A percentile compares a stretch with the other conserved stretches of the same genome.
phyloP scores from a whole-genome alignment of 805 yeast genomes.

The Sugiyamaella chiloensis region DNA sequence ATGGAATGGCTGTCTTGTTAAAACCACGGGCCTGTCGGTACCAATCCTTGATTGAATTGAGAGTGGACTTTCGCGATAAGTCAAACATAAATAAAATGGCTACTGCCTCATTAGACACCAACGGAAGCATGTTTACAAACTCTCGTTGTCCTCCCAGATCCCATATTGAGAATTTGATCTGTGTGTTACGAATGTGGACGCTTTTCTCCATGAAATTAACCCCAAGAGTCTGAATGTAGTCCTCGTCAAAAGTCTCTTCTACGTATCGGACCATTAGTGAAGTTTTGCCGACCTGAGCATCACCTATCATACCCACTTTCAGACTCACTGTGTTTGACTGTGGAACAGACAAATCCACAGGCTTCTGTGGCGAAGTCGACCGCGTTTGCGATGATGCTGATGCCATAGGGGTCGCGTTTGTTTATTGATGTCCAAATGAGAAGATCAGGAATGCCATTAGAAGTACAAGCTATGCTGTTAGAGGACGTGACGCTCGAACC shows the following conservation, averaged over 20 bases:
- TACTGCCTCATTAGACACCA: constrained; percentile 88
- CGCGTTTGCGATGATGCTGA: background rate
- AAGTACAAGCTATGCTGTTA: too few species aligned
- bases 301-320: constrained; percentile 91
- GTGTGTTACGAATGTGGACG: constrained; percentile 78
- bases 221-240: constrained; percentile 89
- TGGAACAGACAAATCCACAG: constrained; percentile 28
- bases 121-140: constrained; percentile 90
- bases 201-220: constrained; percentile 93
- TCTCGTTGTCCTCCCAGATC: constrained; percentile 96
- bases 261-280: constrained; percentile 95
- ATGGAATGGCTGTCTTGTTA: constrained; percentile 86
- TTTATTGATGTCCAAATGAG: constrained; percentile 5
- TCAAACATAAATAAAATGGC: constrained; percentile 90
- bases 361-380: constrained; percentile 16
- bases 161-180: constrained; percentile 89
- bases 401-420: constrained; percentile 3
- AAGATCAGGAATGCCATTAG: background rate
- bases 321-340: constrained; percentile 38
- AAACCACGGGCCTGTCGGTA: constrained; percentile 86
- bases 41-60: constrained; percentile 92
- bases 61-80: constrained; percentile 77
- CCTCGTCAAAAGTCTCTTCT: constrained; percentile 90
- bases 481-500: too few species aligned
- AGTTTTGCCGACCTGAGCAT: constrained; percentile 94